Percentiles rank a stretch among this genome's conserved stretches.
These are phyloP conservation scores for Talaromyces sp. DNA, from an alignment of 2,329 filamentous ascomycete species.

Conservation along the genomic window DNA sequence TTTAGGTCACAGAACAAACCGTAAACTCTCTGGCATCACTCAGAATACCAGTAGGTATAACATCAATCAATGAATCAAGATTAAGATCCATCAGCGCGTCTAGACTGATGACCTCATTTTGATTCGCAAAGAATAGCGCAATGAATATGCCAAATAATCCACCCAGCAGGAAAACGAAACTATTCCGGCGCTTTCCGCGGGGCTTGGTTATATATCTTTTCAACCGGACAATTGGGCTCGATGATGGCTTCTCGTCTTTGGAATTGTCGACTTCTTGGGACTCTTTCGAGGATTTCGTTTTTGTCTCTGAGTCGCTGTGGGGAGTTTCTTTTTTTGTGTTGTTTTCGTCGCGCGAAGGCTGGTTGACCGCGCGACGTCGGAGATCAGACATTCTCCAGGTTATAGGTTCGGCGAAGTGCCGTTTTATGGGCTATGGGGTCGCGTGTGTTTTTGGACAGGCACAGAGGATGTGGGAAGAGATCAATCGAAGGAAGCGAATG, in stretches of 20 bases:
- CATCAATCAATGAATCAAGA: constrained; percentile 80
- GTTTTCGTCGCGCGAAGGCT: constrained; percentile 21
- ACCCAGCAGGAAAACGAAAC: constrained; percentile 80
- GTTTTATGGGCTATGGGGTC: neutral
- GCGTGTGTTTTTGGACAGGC: neutral
- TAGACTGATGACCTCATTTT: constrained; percentile 82
- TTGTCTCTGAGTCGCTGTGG: constrained; percentile 9
- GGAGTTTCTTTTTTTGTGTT: constrained; percentile 2
- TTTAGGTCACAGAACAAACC: constrained; percentile 46
- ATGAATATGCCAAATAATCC: constrained; percentile 85
- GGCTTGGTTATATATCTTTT: constrained; percentile 24
- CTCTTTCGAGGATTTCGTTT: neutral
- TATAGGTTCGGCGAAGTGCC: neutral
- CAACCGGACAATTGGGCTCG: constrained; percentile 25
- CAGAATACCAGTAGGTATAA: constrained; percentile 77
- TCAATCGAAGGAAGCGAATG: neutral
- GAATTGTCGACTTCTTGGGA: neutral
- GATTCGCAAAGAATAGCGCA: constrained; percentile 83
- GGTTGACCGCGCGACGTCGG: constrained; percentile 38
- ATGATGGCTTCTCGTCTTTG: constrained; percentile 26
- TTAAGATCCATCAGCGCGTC: constrained; percentile 66
- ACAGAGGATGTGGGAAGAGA: neutral
- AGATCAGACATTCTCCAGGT: constrained; percentile 31
- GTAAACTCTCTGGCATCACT: constrained; percentile 81
- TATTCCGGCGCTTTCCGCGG: constrained; percentile 65